Percentiles rank a stretch among this genome's conserved stretches.
phyloP scores from a whole-genome alignment of 371 early-diverging fungal species.

The Basidiobolus meristosporus region DNA sequence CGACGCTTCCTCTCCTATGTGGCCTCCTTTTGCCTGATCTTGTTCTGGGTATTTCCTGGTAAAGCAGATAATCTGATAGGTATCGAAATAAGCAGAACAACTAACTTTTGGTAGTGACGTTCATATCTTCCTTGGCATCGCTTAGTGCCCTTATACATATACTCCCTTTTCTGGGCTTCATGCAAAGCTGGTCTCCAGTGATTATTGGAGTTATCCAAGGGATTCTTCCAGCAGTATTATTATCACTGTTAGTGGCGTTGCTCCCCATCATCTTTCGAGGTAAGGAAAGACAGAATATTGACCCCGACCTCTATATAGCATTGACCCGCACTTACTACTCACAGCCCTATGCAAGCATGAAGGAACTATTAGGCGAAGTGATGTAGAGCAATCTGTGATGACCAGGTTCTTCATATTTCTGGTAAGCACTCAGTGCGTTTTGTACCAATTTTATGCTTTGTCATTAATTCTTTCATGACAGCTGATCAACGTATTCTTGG shows the following conservation, averaged over 20 bases:
- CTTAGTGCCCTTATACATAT: not conserved
- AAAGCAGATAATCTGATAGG: constrained; percentile 32
- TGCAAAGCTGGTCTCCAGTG: too few species aligned
- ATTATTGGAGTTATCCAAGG: constrained; percentile 51
- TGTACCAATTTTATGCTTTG: not conserved
- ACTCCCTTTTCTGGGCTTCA: constrained; percentile 15
- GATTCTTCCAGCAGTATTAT: constrained; percentile 46
- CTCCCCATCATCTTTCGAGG: constrained; percentile 61
- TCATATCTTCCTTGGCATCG: not conserved
- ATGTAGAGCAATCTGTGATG: constrained; percentile 34
- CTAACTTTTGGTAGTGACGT: constrained; percentile 7
- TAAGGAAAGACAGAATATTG: too few species aligned
- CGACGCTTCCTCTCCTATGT: constrained; percentile 25
- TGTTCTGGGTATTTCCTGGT: constrained; percentile 55
- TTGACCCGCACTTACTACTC: too few species aligned
- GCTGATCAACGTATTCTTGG: constrained; percentile 61
- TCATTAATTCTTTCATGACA: constrained; percentile 2
- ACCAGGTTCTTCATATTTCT: constrained; percentile 56
- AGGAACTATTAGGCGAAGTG: constrained; percentile 38
- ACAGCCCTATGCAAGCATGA: too few species aligned
- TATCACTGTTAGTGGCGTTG: constrained; percentile 45
- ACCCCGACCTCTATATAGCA: constrained; percentile 34
- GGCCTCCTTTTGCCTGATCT: constrained; percentile 25
- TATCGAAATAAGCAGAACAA: constrained; percentile 27
- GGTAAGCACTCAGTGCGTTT: constrained; percentile 9